Percentiles rank a stretch among this genome's conserved stretches.
These are phyloP conservation scores for Blepharisma undulans DNA, from an alignment of 169 alveolate genomes.

Conservation along the genomic window DNA sequence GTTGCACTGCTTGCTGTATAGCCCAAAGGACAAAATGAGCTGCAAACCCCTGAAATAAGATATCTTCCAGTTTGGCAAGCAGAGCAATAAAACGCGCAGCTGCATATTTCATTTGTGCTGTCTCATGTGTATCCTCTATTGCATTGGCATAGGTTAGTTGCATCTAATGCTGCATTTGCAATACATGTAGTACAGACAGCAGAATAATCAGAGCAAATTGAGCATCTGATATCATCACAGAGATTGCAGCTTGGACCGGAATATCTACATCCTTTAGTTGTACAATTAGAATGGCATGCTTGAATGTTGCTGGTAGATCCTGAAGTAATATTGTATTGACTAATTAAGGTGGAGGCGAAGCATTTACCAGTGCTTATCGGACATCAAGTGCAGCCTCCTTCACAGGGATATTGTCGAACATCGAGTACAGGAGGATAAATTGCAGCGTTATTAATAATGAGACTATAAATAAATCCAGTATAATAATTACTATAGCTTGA, in stretches of 20 bases:
- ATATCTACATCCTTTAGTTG: background rate
- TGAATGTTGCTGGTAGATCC: no score
- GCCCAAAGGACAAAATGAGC: background rate
- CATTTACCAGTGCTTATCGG: no score
- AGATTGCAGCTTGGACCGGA: background rate
- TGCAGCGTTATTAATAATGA: no score
- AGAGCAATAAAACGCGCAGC: background rate
- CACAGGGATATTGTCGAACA: no score
- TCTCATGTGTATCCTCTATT: background rate
- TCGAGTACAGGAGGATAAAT: no score
- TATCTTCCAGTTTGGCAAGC: background rate
- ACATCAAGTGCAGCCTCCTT: no score
- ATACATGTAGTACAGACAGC: background rate
- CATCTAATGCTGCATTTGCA: background rate
- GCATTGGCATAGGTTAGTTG: background rate
- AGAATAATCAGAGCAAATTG: background rate
- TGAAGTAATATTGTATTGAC: no score
- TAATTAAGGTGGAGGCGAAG: no score
- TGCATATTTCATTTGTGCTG: background rate
- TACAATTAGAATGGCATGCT: background rate
- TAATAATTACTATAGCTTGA: no score
- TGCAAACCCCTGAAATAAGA: background rate
- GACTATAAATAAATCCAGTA: no score
- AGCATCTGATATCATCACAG: background rate
- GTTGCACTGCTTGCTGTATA: background rate